A percentile compares a stretch with the other conserved stretches of the same genome.
Evolutionary conservation across 1,284 basidiomycete species (phyloP).

Genomic region (Irpex sp.): DNA sequence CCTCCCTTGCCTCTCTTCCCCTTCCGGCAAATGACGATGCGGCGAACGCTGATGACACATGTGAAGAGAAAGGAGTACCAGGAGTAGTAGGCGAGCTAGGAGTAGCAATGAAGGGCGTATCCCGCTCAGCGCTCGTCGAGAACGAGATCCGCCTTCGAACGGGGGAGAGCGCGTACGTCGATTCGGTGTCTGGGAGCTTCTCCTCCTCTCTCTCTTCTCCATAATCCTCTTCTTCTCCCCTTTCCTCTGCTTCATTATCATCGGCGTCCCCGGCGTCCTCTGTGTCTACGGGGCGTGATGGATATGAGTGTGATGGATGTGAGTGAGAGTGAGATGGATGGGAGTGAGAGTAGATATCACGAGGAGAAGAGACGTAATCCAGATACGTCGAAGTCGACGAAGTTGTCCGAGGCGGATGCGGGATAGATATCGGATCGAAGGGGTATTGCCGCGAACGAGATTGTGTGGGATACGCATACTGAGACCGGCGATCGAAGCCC

Average conservation of each 20-base stretch:
- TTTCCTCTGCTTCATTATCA: no score
- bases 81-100: background rate
- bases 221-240: background rate
- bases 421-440: background rate
- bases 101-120: conserved; percentile 16
- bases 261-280: no score
- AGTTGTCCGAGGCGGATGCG: background rate
- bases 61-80: no score
- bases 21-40: no score
- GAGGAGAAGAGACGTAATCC: background rate
- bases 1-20: no score
- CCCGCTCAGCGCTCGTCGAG: conserved; percentile 26
- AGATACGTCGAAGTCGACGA: background rate
- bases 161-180: conserved; percentile 13
- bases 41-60: no score
- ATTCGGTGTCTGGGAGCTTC: conserved; percentile 10
- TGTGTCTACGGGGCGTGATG: no score
- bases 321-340: no score
- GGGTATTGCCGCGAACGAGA: no score
- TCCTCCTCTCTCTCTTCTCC: background rate
- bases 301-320: no score
- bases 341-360: background rate
- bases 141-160: conserved; percentile 23
- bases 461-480: no score
- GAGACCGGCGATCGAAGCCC: background rate